Base-by-base conservation (phyloP, 2,329 filamentous ascomycete species). In the Acrocalymma vagum region DNA sequence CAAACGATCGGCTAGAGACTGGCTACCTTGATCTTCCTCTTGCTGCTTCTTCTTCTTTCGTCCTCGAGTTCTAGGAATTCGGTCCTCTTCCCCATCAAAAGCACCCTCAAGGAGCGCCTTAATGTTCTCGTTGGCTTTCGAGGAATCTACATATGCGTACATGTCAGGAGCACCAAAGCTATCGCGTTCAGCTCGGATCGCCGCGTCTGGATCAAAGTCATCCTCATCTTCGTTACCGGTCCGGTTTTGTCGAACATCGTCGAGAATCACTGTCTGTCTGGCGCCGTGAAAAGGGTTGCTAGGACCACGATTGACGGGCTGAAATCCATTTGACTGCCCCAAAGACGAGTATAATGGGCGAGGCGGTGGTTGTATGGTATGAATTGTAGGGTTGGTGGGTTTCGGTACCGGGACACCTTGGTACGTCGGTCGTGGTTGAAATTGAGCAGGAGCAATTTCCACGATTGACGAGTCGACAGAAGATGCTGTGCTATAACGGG, bases 51-150 rank as follows among this genome's bases (percentile, higher is more conserved):
- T 76, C 60, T 73, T 75, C 51, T 71, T 72, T 17, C 75, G 70
- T 38, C 67, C 67, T 31, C 74, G 64, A 22, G 75, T 71, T 16
- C 72, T 67, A 7, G 70, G 74, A 41, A 73, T 75, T 43, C 74
- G 74, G 31, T 87, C 84, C 1, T 84, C 82, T 0, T 87, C 85
- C 10, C 89, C 87, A 37, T 92, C 87, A 70, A 93, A 84, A 8
- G 87, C 87, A 6, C 88, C 89, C 64, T 93, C 89, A 2, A 94
- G 76, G n/a, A 94, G 69, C 6, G 86, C 87, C 65, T 94, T 94
- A 51, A 94, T 78, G 53, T 93, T 88, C 30, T 85, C 85, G 34
- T 81, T 83, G 9, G 89, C 88, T 64, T 89, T 86, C 42, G 76
- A 75, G 0, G 86, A 82, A 52, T 92, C 87, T 5, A 87, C 83